phyloP scores from a whole-genome alignment of 148 eudicot species.

The Rhododendron ovatum region DNA sequence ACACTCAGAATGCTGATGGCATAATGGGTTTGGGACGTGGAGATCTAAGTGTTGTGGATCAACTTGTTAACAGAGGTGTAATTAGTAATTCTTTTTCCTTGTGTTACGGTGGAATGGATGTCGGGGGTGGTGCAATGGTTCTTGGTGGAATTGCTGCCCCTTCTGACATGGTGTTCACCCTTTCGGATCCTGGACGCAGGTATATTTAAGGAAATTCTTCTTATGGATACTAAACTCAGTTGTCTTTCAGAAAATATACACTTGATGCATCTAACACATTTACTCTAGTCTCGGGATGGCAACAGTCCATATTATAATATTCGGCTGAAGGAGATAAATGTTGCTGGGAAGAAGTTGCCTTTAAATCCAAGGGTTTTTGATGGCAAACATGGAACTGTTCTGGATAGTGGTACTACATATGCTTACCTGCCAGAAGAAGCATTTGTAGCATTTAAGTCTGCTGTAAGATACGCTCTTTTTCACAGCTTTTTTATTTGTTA shows the following conservation, averaged over 20 bases:
- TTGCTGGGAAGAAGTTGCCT: slow-evolving; percentile 75
- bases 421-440: slow-evolving; percentile 86
- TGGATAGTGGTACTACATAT: slow-evolving; percentile 95
- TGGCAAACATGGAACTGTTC: slow-evolving; percentile 81
- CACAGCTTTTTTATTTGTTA: background rate
- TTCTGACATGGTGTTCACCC: slow-evolving; percentile 65
- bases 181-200: slow-evolving; percentile 87
- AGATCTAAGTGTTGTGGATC: slow-evolving; percentile 89
- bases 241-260: slow-evolving; percentile 35
- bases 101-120: slow-evolving; percentile 95
- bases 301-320: slow-evolving; percentile 99
- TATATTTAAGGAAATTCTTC: slow-evolving; percentile 35
- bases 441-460: slow-evolving; percentile 69
- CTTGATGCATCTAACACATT: slow-evolving; percentile 89
- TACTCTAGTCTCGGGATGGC: slow-evolving; percentile 92
- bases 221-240: slow-evolving; percentile 18
- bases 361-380: slow-evolving; percentile 65
- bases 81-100: slow-evolving; percentile 83
- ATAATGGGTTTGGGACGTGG: slow-evolving; percentile 96
- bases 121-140: slow-evolving; percentile 97
- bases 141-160: slow-evolving; percentile 83
- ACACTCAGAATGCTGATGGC: slow-evolving; percentile 93
- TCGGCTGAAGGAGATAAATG: slow-evolving; percentile 77
- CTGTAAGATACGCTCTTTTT: slow-evolving; percentile 52
- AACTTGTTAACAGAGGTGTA: slow-evolving; percentile 75